phyloP scores from a whole-genome alignment of 495 filamentous ascomycete genomes.

The Neurospora sp. region DNA sequence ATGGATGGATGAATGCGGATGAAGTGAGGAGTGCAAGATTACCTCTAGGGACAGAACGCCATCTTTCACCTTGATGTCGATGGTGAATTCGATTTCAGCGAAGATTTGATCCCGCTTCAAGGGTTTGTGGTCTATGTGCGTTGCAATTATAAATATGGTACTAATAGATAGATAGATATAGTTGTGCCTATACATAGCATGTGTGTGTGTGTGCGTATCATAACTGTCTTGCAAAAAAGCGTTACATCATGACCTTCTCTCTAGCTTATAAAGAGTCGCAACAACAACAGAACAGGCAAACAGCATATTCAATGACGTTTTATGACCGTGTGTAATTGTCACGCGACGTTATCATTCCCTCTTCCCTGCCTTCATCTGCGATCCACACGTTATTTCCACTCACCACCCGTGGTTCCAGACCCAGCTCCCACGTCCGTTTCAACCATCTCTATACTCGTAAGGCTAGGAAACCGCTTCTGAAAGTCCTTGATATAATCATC shows the following conservation, averaged over 20 bases:
- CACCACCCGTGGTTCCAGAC: constrained; percentile 1
- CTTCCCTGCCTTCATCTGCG: background rate
- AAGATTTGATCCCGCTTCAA: background rate
- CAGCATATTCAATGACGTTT: background rate
- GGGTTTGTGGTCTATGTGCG: background rate
- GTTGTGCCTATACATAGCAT: background rate
- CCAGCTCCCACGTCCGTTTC: constrained; percentile 38
- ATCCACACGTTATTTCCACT: background rate
- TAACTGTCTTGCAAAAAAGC: background rate
- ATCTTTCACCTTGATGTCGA: background rate
- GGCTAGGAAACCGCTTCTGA: constrained; percentile 69
- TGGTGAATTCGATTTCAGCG: background rate
- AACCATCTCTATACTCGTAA: constrained; percentile 76
- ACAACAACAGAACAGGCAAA: background rate
- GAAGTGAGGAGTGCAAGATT: background rate
- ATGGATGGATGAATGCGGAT: background rate
- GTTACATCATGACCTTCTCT: background rate
- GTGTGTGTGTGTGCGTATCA: background rate
- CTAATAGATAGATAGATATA: background rate
- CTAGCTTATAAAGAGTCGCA: background rate
- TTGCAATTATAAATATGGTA: background rate
- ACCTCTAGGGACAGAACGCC: too few species aligned
- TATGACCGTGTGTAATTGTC: background rate
- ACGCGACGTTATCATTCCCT: background rate
- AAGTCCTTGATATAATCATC: constrained; percentile 56